phyloP scores from a whole-genome alignment of 2,329 filamentous ascomycete genomes.

The Domatiomyces catenatus region DNA sequence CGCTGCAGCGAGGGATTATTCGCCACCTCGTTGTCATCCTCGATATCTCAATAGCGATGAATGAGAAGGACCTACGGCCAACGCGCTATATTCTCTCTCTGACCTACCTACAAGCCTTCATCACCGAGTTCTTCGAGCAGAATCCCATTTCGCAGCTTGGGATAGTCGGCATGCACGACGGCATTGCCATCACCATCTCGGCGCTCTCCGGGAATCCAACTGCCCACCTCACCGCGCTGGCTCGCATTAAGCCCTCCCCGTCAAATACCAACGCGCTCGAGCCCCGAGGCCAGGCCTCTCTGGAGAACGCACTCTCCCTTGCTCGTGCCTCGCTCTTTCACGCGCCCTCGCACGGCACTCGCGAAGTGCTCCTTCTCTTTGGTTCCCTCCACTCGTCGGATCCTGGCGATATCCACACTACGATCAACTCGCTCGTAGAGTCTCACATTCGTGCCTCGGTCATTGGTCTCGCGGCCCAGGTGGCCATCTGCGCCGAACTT shows the following conservation, averaged over 20 bases:
- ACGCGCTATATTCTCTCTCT: constrained; percentile 71
- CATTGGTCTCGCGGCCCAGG: constrained; percentile 77
- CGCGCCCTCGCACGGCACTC: constrained; percentile 79
- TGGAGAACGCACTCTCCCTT: constrained; percentile 96
- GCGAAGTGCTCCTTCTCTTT: constrained; percentile 83
- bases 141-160: constrained; percentile 95
- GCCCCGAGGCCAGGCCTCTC: constrained; percentile 53
- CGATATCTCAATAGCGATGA: constrained; percentile 86
- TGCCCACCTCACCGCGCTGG: constrained; percentile 67
- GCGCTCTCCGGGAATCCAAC: constrained; percentile 84
- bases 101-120: constrained; percentile 71
- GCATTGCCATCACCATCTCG: constrained; percentile 68
- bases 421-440: constrained; percentile 59
- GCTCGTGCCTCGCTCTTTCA: constrained; percentile 82
- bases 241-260: constrained; percentile 40
- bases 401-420: constrained; percentile 88
- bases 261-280: constrained; percentile 20
- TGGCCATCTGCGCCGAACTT: constrained; percentile 82
- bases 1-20: constrained; percentile 90
- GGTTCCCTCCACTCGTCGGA: constrained; percentile 82
- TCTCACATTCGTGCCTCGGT: constrained; percentile 80
- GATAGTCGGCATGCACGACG: constrained; percentile 84
- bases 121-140: constrained; percentile 92
- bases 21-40: constrained; percentile 84
- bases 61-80: constrained; percentile 84